Evolutionary conservation across 2,329 filamentous ascomycete genomes (phyloP).

Genomic region (Penicillium vulpinum): DNA sequence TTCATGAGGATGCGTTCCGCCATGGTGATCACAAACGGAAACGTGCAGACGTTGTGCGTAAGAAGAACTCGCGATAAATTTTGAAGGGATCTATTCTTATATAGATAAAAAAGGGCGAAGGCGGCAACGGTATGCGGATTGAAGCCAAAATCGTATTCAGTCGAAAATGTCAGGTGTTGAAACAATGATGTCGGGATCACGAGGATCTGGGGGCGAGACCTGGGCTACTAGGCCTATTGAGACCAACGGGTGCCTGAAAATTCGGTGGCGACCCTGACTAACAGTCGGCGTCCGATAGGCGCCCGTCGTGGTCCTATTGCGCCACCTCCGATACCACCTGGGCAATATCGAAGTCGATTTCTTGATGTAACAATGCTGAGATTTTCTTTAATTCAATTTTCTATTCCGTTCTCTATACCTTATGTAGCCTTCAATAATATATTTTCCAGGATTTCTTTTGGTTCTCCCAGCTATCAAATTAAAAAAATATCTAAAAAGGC

Average conservation of each 20-base stretch:
- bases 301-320: no score
- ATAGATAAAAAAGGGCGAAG: slow-evolving; percentile 1
- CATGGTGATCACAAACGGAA: slow-evolving; percentile 32
- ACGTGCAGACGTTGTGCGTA: background rate
- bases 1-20: slow-evolving; percentile 85
- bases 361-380: no score
- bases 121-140: background rate
- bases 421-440: no score
- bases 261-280: slow-evolving; percentile 4
- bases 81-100: background rate
- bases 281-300: background rate
- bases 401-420: no score
- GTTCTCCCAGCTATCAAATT: no score
- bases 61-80: background rate
- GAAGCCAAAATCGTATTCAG: background rate
- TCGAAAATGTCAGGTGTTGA: background rate
- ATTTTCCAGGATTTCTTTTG: no score
- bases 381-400: no score
- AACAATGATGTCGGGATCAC: background rate
- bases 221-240: background rate
- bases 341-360: no score
- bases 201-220: background rate
- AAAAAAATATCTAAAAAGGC: no score
- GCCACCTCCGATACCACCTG: no score
- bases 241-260: background rate